Conservation (phyloP, 768 basidiomycete species). For the Russula griseocarnosa region DNA sequence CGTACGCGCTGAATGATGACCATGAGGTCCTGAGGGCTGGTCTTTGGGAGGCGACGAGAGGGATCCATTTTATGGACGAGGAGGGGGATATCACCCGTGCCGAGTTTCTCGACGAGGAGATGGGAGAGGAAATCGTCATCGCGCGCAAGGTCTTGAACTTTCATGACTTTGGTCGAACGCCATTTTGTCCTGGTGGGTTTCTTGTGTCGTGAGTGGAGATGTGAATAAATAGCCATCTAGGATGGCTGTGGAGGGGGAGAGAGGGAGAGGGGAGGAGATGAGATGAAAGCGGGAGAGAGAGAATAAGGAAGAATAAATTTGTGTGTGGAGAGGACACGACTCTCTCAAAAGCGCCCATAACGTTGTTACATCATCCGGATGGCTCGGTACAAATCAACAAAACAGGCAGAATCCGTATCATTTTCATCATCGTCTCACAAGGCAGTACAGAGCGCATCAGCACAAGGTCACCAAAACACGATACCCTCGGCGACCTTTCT, state of each 20-base stretch:
- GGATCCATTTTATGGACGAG: slow-evolving; percentile 90
- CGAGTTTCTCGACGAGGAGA: slow-evolving; percentile 84
- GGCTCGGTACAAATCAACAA: background rate
- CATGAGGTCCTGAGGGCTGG: slow-evolving; percentile 63
- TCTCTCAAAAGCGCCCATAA: background rate
- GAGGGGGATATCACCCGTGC: slow-evolving; percentile 73
- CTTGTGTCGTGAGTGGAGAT: slow-evolving; percentile 2
- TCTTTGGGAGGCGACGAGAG: slow-evolving; percentile 70
- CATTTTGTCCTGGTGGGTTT: slow-evolving; percentile 37
- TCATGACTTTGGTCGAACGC: slow-evolving; percentile 87
- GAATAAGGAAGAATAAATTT: slow-evolving; percentile 10
- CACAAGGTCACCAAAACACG: background rate
- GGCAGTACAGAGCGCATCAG: background rate
- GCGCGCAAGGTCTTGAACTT: slow-evolving; percentile 82
- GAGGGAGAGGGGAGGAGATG: background rate
- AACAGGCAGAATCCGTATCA: background rate
- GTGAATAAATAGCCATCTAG: slow-evolving; percentile 13
- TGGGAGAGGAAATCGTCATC: slow-evolving; percentile 91
- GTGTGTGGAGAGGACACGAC: background rate
- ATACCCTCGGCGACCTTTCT: slow-evolving; percentile 2
- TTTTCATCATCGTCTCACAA: background rate
- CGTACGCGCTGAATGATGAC: slow-evolving; percentile 73
- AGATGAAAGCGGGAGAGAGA: slow-evolving; percentile 10
- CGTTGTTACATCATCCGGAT: background rate
- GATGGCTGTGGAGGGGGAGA: slow-evolving; percentile 11